Evolutionary conservation across 2,329 filamentous ascomycete genomes (phyloP).

Genomic region (Rhynchosporium secalis): DNA sequence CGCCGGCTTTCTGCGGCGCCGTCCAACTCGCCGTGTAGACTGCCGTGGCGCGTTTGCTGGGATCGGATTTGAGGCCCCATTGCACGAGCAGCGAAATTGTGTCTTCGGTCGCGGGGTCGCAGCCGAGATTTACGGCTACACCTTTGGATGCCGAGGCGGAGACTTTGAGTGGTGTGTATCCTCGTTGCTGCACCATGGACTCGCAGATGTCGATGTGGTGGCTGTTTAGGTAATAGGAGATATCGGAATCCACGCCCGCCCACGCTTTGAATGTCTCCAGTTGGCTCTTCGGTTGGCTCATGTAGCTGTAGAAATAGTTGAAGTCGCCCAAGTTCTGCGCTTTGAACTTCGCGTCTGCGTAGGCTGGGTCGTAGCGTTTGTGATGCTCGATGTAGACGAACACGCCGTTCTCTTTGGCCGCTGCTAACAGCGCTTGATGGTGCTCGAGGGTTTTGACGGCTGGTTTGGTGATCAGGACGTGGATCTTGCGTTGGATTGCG

Average conservation of each 20-base stretch:
- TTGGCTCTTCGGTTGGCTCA: constrained; percentile 37
- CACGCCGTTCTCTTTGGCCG: constrained; percentile 71
- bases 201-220: constrained; percentile 94
- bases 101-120: constrained; percentile 80
- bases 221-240: constrained; percentile 93
- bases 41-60: constrained; percentile 72
- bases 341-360: constrained; percentile 80
- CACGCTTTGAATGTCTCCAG: constrained; percentile 40
- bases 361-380: constrained; percentile 93
- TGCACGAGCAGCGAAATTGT: constrained; percentile 90
- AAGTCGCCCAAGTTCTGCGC: constrained; percentile 82
- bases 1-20: constrained; percentile 85
- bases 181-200: constrained; percentile 75
- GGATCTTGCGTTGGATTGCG: constrained; percentile 82
- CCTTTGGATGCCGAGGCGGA: constrained; percentile 77
- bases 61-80: constrained; percentile 74
- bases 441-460: constrained; percentile 82
- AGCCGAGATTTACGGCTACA: constrained; percentile 76
- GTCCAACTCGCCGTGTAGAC: constrained; percentile 97
- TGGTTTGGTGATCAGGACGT: constrained; percentile 92
- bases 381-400: constrained; percentile 96
- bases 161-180: constrained; percentile 76
- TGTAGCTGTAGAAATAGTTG: constrained; percentile 96
- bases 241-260: constrained; percentile 86
- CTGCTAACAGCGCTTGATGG: constrained; percentile 74